Evolutionary conservation across 805 yeast species (phyloP).

Genomic region (Starmerella tilneyi): DNA sequence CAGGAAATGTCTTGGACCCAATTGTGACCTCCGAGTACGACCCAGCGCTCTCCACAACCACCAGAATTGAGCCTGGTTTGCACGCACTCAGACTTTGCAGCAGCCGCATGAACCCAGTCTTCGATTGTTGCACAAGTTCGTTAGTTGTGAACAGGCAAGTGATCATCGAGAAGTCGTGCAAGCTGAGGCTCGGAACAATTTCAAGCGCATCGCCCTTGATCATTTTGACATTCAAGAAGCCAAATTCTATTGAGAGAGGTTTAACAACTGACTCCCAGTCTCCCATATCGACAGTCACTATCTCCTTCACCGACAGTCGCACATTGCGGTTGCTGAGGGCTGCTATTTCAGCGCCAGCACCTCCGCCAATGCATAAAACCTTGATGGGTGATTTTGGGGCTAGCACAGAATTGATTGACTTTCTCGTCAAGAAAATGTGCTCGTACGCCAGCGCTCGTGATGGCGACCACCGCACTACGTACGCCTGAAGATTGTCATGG

Average conservation of each 20-base stretch:
- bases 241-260: slow-evolving; percentile 38
- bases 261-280: slow-evolving; percentile 55
- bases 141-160: slow-evolving; percentile 79
- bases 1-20: slow-evolving; percentile 70
- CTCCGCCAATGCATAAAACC: slow-evolving; percentile 71
- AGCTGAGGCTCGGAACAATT: slow-evolving; percentile 8
- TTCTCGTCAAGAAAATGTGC: slow-evolving; percentile 48
- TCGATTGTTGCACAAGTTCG: slow-evolving; percentile 66
- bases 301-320: slow-evolving; percentile 30
- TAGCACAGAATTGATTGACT: slow-evolving; percentile 33
- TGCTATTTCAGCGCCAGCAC: slow-evolving; percentile 75
- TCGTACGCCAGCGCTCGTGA: slow-evolving; percentile 67
- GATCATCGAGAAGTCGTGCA: slow-evolving; percentile 31
- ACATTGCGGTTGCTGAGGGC: slow-evolving; percentile 34
- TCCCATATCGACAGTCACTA: slow-evolving; percentile 64
- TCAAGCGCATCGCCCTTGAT: slow-evolving; percentile 27
- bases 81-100: slow-evolving; percentile 46
- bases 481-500: slow-evolving; percentile 58
- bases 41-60: slow-evolving; percentile 82
- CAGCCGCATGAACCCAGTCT: slow-evolving; percentile 48
- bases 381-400: slow-evolving; percentile 22
- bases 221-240: slow-evolving; percentile 32
- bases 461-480: slow-evolving; percentile 79
- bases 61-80: slow-evolving; percentile 45
- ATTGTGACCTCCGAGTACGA: slow-evolving; percentile 71